Evolutionary conservation across 169 alveolate species (phyloP).

Genomic region (Cytauxzoon felis): DNA sequence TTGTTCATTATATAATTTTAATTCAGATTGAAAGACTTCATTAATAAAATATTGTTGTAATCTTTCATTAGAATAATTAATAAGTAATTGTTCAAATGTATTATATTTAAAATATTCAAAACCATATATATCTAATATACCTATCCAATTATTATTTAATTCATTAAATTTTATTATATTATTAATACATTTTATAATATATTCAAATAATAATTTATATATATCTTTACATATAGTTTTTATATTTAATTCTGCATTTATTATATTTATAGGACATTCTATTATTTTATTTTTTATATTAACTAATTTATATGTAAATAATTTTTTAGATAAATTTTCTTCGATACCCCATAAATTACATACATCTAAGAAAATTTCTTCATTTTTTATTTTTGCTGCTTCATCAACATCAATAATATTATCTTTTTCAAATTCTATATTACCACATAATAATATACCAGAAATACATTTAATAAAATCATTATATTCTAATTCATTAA

Average conservation of each 20-base stretch:
- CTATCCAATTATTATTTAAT: conserved; percentile 79
- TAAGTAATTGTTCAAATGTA: conserved; percentile 96
- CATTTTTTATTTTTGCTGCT: conserved; percentile 54
- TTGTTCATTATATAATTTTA: conserved; percentile 76
- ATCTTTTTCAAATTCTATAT: conserved; percentile 65
- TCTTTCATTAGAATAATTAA: conserved; percentile 97
- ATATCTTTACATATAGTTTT: conserved; percentile 77
- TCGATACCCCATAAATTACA: conserved; percentile 65
- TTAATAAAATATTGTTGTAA: conserved; percentile 90
- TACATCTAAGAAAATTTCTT: conserved; percentile 43
- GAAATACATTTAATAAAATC: conserved; percentile 42
- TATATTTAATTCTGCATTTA: conserved; percentile 64
- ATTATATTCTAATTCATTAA: conserved; percentile 11
- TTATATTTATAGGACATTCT: conserved; percentile 62
- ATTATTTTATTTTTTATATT: conserved; percentile 63
- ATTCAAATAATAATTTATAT: conserved; percentile 73
- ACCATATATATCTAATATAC: conserved; percentile 97
- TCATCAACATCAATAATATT: conserved; percentile 63
- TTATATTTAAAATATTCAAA: conserved; percentile 94
- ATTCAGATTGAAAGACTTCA: conserved; percentile 88
- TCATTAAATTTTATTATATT: conserved; percentile 69
- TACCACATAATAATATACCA: conserved; percentile 77
- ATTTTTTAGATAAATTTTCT: conserved; percentile 40
- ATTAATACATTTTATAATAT: conserved; percentile 71
- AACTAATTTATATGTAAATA: conserved; percentile 63